A percentile compares a stretch with the other conserved stretches of the same genome.
Evolutionary conservation across 176 grass and related monocot genomes (phyloP).

Genomic region (Oryza rufipogon): DNA sequence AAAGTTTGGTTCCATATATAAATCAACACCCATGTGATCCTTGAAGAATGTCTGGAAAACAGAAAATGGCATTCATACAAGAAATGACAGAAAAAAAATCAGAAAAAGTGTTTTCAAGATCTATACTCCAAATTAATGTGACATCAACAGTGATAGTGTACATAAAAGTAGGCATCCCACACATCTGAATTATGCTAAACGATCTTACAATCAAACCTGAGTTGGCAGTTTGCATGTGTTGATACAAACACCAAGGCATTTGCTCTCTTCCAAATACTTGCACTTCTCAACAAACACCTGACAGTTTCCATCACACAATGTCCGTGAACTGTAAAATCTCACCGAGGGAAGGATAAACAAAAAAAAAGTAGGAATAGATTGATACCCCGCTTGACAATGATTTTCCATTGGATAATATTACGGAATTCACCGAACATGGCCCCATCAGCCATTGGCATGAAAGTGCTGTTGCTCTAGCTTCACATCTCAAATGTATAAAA

Average conservation of each 20-base stretch:
- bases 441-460: constrained; percentile 97
- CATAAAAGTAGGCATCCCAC: background rate
- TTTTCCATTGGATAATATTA: constrained; percentile 65
- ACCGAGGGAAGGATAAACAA: background rate
- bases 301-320: constrained; percentile 7
- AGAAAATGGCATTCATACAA: background rate
- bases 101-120: background rate
- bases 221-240: constrained; percentile 96
- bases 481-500: constrained; percentile 25
- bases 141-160: background rate
- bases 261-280: constrained; percentile 91
- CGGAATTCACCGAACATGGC: constrained; percentile 70
- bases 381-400: constrained; percentile 80
- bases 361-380: background rate
- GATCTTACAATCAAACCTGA: constrained; percentile 51
- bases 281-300: constrained; percentile 86
- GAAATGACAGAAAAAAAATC: background rate
- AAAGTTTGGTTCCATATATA: constrained; percentile 96
- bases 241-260: constrained; percentile 89
- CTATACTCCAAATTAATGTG: background rate
- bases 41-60: constrained; percentile 81
- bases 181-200: background rate
- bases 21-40: constrained; percentile 80
- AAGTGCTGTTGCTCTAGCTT: constrained; percentile 85
- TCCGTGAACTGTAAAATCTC: background rate